Evolutionary conservation across 345 rosid species (phyloP).

Genomic region (Populus euphratica): DNA sequence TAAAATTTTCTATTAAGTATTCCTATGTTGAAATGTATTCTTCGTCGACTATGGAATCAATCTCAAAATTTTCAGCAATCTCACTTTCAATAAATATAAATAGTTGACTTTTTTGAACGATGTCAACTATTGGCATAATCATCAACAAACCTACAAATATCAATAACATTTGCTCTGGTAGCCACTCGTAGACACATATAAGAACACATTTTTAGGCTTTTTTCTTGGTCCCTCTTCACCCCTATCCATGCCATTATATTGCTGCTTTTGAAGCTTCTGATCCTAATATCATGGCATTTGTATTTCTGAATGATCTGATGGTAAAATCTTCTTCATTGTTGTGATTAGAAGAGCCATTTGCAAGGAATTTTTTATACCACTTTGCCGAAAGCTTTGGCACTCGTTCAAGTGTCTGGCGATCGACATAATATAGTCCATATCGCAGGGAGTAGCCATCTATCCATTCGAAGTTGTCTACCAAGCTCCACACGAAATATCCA

Average conservation of each 20-base stretch:
- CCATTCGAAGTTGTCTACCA: slow-evolving; percentile 46
- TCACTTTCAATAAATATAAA: no score
- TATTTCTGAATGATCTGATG: not conserved
- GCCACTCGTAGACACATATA: no score
- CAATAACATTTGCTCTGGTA: no score
- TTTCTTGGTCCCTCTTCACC: not conserved
- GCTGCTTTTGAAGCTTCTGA: not conserved
- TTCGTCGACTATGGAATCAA: no score
- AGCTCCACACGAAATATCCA: slow-evolving; percentile 43
- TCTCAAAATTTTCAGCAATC: no score
- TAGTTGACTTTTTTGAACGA: no score
- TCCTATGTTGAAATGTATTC: no score
- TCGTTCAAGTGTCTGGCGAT: slow-evolving; percentile 26
- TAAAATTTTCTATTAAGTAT: no score
- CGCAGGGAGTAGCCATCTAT: slow-evolving; percentile 21
- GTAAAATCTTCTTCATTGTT: not conserved
- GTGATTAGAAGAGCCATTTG: not conserved
- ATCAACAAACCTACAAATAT: no score
- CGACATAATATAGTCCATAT: slow-evolving; percentile 32
- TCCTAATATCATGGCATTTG: not conserved
- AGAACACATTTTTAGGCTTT: no score
- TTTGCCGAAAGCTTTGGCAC: slow-evolving; percentile 38
- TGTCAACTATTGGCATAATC: no score
- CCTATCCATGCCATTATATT: not conserved
- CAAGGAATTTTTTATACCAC: slow-evolving; percentile 40